Base-by-base conservation (phyloP, 257 asterid genomes). In the Plantago ovata region DNA sequence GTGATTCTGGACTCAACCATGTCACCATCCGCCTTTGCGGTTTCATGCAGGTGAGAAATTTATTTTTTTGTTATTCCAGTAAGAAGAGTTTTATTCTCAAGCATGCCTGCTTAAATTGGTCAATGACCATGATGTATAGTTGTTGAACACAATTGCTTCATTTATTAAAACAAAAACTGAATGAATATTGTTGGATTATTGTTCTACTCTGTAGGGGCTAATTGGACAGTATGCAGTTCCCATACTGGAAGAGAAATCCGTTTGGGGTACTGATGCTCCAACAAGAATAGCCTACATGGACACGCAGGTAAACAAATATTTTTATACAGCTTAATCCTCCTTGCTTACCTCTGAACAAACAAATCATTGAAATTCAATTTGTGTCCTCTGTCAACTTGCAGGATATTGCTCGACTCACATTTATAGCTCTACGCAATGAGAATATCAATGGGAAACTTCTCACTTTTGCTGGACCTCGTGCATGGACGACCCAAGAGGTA, bases 231-330 rank as follows among this genome's bases (percentile, higher is more conserved):
- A 85, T 75, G 97, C 95, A n/a, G 97, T 92, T 65, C 98, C 98
- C 52, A 84, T 92, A 48, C 59, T 92, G 72, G 97, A 92, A 82
- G 97, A 85, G 67, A 88, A 88, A 74, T 85, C 98, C 58, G 98
- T 92, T 41, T 92, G 98, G 98, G 98, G 98, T 49, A 92, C 98
- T 46, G 97, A 92, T 81, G 98, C 98, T 80, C 97, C 98, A 47
- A 88, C 98, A 19, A 72, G 98, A 76, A 78, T 92, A 68, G 98
- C 98, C 28, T 92, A 88, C 75, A 88, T 92, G 98, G 98, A 92
- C 73, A 92, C 98, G 51, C 98, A 92, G 79, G 98, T 88, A 78
- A 68, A 39, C 24, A 3, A 68, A 36, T 21, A 3, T 60, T 63
- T 10, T 19, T 45, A 45, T 18, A 18, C 19, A 49, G n/a, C 11